phyloP scores from a whole-genome alignment of 2,329 filamentous ascomycete species.

The Penicillium sp. region DNA sequence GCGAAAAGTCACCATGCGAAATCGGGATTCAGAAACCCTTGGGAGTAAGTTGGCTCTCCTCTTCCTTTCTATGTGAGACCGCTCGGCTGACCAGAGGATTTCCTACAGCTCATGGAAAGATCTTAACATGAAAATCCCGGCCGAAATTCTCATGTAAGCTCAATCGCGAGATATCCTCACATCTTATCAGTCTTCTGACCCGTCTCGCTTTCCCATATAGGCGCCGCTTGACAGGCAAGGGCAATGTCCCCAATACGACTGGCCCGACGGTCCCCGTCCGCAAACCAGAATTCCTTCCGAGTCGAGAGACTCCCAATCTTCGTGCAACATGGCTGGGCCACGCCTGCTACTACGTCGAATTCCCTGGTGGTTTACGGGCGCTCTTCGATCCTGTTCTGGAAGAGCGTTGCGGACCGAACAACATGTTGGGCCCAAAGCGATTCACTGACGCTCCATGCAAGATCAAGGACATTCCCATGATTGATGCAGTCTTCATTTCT shows the following conservation, averaged over 20 bases:
- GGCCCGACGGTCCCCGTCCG: conserved; percentile 70
- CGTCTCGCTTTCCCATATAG: conserved; percentile 20
- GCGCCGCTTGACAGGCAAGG: conserved; percentile 57
- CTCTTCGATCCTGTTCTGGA: conserved; percentile 95
- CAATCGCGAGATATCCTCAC: not conserved
- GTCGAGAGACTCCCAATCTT: conserved; percentile 65
- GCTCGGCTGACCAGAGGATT: conserved; percentile 21
- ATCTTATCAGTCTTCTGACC: not conserved
- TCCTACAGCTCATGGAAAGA: conserved; percentile 30
- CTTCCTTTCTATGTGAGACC: not conserved
- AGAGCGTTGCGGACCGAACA: conserved; percentile 79
- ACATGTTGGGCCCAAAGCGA: conserved; percentile 73
- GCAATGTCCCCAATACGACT: conserved; percentile 65
- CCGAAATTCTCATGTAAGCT: conserved; percentile 32
- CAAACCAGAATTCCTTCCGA: conserved; percentile 69
- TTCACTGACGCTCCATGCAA: conserved; percentile 79
- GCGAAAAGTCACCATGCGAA: conserved; percentile 49
- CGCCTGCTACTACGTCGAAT: conserved; percentile 92
- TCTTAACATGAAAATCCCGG: conserved; percentile 20
- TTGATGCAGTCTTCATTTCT: conserved; percentile 71
- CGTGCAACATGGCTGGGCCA: conserved; percentile 95
- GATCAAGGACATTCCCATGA: conserved; percentile 73
- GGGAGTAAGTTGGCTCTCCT: conserved; percentile 42
- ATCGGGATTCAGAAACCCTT: conserved; percentile 52
- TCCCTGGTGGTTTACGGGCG: conserved; percentile 81